phyloP scores from a whole-genome alignment of 1,139 yeast genomes.

The Spathaspora sp. region DNA sequence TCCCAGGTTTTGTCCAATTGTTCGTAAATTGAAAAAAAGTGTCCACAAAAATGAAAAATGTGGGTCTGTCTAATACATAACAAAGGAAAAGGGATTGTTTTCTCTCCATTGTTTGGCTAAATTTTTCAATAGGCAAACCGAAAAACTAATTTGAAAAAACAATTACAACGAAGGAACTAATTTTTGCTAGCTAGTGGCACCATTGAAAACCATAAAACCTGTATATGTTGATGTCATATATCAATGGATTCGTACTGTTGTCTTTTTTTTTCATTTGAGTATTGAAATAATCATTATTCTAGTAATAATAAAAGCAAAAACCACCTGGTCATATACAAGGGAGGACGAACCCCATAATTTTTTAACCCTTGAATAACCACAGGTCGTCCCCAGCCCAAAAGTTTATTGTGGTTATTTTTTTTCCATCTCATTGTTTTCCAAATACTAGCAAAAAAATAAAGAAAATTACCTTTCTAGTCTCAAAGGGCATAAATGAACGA shows the following conservation, averaged over 20 bases:
- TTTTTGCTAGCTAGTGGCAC: too few species aligned
- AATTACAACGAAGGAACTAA: neutral
- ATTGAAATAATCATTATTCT: too few species aligned
- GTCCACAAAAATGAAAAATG: neutral
- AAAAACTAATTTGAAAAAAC: neutral
- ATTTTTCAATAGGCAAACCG: neutral
- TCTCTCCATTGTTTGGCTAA: neutral
- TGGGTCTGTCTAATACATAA: neutral
- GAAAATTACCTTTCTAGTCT: neutral
- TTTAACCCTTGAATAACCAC: neutral
- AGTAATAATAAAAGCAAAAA: neutral
- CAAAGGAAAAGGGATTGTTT: neutral
- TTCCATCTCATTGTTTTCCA: neutral
- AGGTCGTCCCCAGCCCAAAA: constrained; percentile 1
- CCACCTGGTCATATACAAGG: neutral
- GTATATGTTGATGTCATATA: too few species aligned
- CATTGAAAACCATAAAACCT: too few species aligned
- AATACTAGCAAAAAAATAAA: neutral
- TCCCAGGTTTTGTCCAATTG: neutral
- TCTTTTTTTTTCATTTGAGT: too few species aligned
- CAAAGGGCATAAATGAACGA: neutral
- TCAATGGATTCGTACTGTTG: too few species aligned
- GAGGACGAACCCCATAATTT: neutral
- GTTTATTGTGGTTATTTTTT: neutral
- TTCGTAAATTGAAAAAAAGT: neutral